Evolutionary conservation across 129 eudicot genomes (phyloP).

Genomic region (Cynara cardunculus): DNA sequence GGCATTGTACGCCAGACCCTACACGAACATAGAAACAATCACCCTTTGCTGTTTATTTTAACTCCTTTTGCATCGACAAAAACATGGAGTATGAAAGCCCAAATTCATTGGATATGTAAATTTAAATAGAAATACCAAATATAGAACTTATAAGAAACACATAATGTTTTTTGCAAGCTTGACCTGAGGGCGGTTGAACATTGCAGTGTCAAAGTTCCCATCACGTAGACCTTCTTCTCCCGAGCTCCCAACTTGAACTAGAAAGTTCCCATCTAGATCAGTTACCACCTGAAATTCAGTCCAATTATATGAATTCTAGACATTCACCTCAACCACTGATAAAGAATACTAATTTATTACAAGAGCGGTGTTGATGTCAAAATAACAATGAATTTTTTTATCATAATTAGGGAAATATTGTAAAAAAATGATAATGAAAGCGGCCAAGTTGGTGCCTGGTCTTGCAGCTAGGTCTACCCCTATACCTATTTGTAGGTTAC

Average conservation of each 20-base stretch:
- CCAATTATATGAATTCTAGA: not conserved
- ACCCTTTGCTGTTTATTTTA: not conserved
- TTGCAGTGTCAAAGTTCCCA: conserved; percentile 86
- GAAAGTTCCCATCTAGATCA: conserved; percentile 87
- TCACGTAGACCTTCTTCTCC: conserved; percentile 95
- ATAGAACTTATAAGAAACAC: conserved; percentile 14
- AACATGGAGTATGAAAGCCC: not conserved
- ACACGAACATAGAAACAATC: conserved; percentile 12
- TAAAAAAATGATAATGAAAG: too few species aligned
- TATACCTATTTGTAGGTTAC: too few species aligned
- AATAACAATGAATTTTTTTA: not conserved
- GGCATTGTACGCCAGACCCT: conserved; percentile 89
- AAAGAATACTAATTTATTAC: not conserved
- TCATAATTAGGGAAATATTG: not conserved
- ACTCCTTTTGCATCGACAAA: not conserved
- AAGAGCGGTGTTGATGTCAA: not conserved
- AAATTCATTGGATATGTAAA: not conserved
- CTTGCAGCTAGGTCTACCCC: too few species aligned
- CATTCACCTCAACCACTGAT: not conserved
- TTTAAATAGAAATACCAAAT: not conserved
- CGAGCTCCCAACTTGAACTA: conserved; percentile 81
- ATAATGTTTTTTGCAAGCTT: conserved; percentile 1
- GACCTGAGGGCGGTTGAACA: conserved; percentile 95
- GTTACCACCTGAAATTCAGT: conserved; percentile 76
- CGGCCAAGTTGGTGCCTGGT: too few species aligned